Evolutionary conservation across 352 stramenopile genomes (phyloP), one percentile per base, ranked within the genome.

Genomic region (Thalassiosira mediterranea): DNA sequence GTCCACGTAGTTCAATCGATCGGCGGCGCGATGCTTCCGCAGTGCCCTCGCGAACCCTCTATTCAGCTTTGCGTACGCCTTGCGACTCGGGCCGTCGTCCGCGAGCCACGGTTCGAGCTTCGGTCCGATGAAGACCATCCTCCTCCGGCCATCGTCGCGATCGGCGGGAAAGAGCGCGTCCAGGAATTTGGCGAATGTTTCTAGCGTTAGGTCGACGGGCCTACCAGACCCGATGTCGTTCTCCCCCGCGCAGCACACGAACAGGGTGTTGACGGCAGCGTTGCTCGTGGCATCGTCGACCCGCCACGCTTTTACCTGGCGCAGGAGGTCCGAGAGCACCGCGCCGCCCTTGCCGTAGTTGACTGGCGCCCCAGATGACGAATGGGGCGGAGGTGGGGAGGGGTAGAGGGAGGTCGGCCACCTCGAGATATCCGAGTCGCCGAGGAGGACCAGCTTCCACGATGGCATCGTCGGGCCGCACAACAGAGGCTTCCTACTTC

Each of bases 381-480:
- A 5, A 51, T 29, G 25, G 2, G n/a, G 11, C 26, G 44, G 44
- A 37, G 31, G 37, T 17, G 76, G 49, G 38, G 26, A 38, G 11
- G 81, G 81, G 53, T 76, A 61, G 3, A 88, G 56, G 7, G 75
- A 48, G 61, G 68, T 21, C 8, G 85, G 85, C 85, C 85, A 91
- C 32, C 68, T 60, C 7, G 70, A 81, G 47, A 91, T 86, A 68
- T 91, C 85, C n/a, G 81, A 89, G 63, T 91, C 85, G n/a, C 85
- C 81, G 1, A 88, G 4, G 7, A 89, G 32, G 19, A 82, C 31
- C 7, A 89, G n/a, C n/a, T n/a, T 53, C 61, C 40, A 34, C 31
- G 42, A 28, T 42, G 23, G 17, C 47, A 32, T 54, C 19, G 19
- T 54, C 42, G 10, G 8, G 37, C 37, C 15, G 37, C n/a, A n/a